These are phyloP conservation scores for Yamadazyma philogaea DNA, from an alignment of 805 yeast species.

Conservation along the genomic window DNA sequence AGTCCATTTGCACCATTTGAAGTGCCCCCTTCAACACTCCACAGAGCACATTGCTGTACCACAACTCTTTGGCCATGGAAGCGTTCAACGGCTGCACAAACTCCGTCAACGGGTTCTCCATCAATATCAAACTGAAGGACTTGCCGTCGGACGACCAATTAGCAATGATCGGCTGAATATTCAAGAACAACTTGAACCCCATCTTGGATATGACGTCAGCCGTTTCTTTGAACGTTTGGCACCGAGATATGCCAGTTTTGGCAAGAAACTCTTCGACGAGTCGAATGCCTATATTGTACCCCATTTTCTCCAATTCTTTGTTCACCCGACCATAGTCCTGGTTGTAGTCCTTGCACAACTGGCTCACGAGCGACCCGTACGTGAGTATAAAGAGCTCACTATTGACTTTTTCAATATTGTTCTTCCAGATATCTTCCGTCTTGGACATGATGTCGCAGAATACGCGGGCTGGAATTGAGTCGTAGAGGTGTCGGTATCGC, in stretches of 20 bases:
- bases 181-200: slow-evolving; percentile 87
- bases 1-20: slow-evolving; percentile 94
- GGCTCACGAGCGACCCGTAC: slow-evolving; percentile 91
- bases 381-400: slow-evolving; percentile 93
- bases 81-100: slow-evolving; percentile 84
- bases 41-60: slow-evolving; percentile 89
- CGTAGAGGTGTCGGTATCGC: neutral
- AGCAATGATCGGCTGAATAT: slow-evolving; percentile 70
- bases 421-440: slow-evolving; percentile 85
- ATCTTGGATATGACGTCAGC: slow-evolving; percentile 82
- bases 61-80: slow-evolving; percentile 63
- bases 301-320: slow-evolving; percentile 84
- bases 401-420: slow-evolving; percentile 81
- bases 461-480: neutral
- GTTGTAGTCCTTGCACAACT: slow-evolving; percentile 78
- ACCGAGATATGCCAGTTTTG: slow-evolving; percentile 79
- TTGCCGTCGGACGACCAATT: slow-evolving; percentile 77
- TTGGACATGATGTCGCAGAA: neutral
- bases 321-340: slow-evolving; percentile 78
- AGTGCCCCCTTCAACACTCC: slow-evolving; percentile 90
- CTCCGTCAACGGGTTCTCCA: slow-evolving; percentile 89
- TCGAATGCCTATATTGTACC: slow-evolving; percentile 89
- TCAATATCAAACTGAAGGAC: slow-evolving; percentile 66
- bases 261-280: slow-evolving; percentile 91
- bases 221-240: slow-evolving; percentile 76